Percentiles rank a stretch among this genome's conserved stretches.
Evolutionary conservation across 2,329 filamentous ascomycete species (phyloP).

Genomic region (Penicillium sp.): DNA sequence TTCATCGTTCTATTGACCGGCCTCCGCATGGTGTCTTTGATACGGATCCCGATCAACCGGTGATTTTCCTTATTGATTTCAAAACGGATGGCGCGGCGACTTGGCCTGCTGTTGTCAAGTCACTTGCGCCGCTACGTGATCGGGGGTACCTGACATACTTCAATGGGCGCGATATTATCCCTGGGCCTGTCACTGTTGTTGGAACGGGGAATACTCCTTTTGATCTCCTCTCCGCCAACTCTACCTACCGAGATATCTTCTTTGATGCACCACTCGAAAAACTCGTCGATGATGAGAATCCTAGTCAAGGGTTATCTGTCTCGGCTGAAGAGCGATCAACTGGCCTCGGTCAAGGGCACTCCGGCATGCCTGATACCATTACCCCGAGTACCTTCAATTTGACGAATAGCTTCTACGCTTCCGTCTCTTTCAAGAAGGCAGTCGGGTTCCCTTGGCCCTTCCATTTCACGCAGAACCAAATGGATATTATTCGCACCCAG

Average conservation of each 20-base stretch:
- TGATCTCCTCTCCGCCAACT: slow-evolving; percentile 50
- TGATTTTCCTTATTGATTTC: slow-evolving; percentile 60
- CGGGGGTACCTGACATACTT: slow-evolving; percentile 57
- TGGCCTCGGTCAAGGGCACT: slow-evolving; percentile 51
- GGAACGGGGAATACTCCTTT: slow-evolving; percentile 59
- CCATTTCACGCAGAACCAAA: slow-evolving; percentile 50
- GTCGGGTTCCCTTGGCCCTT: slow-evolving; percentile 58
- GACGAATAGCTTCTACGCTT: slow-evolving; percentile 63
- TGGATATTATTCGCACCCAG: slow-evolving; percentile 55
- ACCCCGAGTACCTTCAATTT: slow-evolving; percentile 49
- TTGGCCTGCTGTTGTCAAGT: slow-evolving; percentile 43
- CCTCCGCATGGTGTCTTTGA: slow-evolving; percentile 56
- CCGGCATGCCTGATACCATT: slow-evolving; percentile 43
- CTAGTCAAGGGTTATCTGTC: neutral
- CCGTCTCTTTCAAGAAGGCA: slow-evolving; percentile 54
- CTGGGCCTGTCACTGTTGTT: slow-evolving; percentile 57
- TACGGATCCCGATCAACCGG: slow-evolving; percentile 51
- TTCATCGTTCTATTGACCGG: slow-evolving; percentile 34
- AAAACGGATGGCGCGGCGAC: slow-evolving; percentile 46
- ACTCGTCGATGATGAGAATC: slow-evolving; percentile 29
- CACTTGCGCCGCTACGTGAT: slow-evolving; percentile 54
- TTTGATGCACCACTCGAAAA: slow-evolving; percentile 58
- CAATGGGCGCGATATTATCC: slow-evolving; percentile 47
- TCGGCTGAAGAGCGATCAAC: slow-evolving; percentile 6
- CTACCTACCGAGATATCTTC: slow-evolving; percentile 58